Conservation (phyloP, 257 asterid species). For the Eucommia ulmoides region DNA sequence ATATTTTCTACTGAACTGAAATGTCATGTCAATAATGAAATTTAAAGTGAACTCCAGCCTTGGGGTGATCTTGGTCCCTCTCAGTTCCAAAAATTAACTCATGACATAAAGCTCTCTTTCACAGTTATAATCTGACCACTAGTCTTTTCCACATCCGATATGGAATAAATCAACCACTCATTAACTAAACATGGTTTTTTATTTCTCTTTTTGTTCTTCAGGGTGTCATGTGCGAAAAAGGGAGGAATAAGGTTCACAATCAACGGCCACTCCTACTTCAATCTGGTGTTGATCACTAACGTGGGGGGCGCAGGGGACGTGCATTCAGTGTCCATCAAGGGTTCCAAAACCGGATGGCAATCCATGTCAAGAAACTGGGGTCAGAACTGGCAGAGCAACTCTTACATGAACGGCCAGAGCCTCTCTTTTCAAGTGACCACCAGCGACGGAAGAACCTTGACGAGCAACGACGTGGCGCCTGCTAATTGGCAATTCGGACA, state of each 20-base stretch:
- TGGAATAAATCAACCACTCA: too few relatives aligned
- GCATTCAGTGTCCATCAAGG: not conserved
- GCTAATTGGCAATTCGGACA: not conserved
- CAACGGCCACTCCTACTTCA: not conserved
- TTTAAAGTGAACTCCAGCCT: too few relatives aligned
- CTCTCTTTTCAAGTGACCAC: not conserved
- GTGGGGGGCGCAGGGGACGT: not conserved
- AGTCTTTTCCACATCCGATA: too few relatives aligned
- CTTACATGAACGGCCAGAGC: not conserved
- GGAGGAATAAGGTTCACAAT: not conserved
- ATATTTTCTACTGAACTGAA: too few relatives aligned
- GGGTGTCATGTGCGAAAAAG: constrained; percentile 31
- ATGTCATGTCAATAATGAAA: too few relatives aligned
- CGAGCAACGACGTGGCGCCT: not conserved
- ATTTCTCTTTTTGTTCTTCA: too few relatives aligned
- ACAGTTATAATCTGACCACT: too few relatives aligned
- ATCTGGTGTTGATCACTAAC: not conserved
- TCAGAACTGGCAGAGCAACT: not conserved
- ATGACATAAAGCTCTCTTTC: too few relatives aligned
- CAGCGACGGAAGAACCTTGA: not conserved
- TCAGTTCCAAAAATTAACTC: too few relatives aligned
- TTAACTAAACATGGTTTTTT: too few relatives aligned
- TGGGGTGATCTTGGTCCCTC: too few relatives aligned
- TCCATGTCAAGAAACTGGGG: not conserved
- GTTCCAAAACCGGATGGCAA: not conserved